These are phyloP conservation scores for Grifola frondosa DNA, from an alignment of 1,284 basidiomycete genomes.

Conservation along the genomic window DNA sequence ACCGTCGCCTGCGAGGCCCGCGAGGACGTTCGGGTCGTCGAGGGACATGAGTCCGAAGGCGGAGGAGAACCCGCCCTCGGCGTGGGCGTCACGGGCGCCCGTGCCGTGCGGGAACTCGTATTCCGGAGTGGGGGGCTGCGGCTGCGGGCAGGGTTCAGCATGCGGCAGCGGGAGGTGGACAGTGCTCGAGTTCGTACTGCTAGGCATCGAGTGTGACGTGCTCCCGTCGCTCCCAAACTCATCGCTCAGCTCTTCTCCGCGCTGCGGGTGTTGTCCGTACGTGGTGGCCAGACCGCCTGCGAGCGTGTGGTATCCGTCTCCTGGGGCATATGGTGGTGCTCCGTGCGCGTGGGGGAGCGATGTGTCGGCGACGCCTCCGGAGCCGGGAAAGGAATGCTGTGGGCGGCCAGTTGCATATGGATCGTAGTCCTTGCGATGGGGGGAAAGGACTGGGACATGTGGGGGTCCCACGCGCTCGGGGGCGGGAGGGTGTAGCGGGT, in stretches of 20 bases:
- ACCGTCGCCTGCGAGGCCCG: constrained; percentile 53
- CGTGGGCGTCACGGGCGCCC: constrained; percentile 17
- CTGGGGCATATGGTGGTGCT: too few species aligned
- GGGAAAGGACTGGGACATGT: constrained; percentile 14
- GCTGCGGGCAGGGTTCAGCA: constrained; percentile 13
- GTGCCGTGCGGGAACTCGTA: constrained; percentile 10
- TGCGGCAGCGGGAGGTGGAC: constrained; percentile 26
- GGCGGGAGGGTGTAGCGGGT: constrained; percentile 10
- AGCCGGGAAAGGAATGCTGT: too few species aligned
- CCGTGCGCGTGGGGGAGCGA: too few species aligned
- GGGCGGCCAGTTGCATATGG: too few species aligned
- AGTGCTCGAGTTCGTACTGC: constrained; percentile 27
- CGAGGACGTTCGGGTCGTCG: constrained; percentile 64
- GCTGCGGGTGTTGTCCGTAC: constrained; percentile 19
- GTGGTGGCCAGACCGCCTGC: too few species aligned
- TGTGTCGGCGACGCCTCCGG: too few species aligned
- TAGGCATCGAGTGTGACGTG: constrained; percentile 24
- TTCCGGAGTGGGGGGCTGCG: constrained; percentile 4
- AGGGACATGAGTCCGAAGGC: constrained; percentile 72
- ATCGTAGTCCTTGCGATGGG: constrained; percentile 20
- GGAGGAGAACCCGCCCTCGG: constrained; percentile 54
- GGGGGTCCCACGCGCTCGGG: constrained; percentile 16
- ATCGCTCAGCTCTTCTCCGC: constrained; percentile 24
- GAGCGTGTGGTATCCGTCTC: too few species aligned
- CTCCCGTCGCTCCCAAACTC: constrained; percentile 27